phyloP scores from a whole-genome alignment of 345 rosid genomes.

The Euphorbia pulcherrima region DNA sequence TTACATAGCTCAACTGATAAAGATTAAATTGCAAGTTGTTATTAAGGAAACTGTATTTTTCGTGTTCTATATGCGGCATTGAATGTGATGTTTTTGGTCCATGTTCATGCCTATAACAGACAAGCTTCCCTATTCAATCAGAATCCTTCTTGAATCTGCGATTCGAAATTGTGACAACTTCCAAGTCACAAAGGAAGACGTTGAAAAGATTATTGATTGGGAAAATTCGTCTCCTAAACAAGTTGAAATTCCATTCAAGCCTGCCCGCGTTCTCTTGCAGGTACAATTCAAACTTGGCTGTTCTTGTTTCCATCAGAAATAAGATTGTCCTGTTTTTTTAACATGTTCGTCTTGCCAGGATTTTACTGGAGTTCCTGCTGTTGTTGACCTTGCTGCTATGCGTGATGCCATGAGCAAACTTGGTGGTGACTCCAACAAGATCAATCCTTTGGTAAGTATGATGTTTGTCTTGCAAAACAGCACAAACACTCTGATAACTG shows the following conservation, averaged over 20 bases:
- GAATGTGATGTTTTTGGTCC: not conserved
- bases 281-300: constrained; percentile 20
- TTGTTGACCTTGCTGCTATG: constrained; percentile 98
- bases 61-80: not conserved
- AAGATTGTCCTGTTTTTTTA: constrained; percentile 11
- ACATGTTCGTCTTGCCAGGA: constrained; percentile 47
- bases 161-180: constrained; percentile 94
- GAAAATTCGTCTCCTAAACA: constrained; percentile 79
- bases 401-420: constrained; percentile 96
- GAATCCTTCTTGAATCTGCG: constrained; percentile 92
- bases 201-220: constrained; percentile 96
- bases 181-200: constrained; percentile 87
- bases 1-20: constrained; percentile 2
- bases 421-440: constrained; percentile 83
- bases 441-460: constrained; percentile 69
- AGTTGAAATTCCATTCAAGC: constrained; percentile 98
- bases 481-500: not conserved
- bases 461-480: constrained; percentile 4
- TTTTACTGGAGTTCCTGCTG: constrained; percentile 99
- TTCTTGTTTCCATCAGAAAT: not conserved
- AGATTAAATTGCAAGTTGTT: not conserved
- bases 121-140: constrained; percentile 85
- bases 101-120: constrained; percentile 38
- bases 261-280: constrained; percentile 97
- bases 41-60: not conserved